Base-by-base conservation (phyloP, 176 grass and related monocot species). In the Carex scoparia region DNA sequence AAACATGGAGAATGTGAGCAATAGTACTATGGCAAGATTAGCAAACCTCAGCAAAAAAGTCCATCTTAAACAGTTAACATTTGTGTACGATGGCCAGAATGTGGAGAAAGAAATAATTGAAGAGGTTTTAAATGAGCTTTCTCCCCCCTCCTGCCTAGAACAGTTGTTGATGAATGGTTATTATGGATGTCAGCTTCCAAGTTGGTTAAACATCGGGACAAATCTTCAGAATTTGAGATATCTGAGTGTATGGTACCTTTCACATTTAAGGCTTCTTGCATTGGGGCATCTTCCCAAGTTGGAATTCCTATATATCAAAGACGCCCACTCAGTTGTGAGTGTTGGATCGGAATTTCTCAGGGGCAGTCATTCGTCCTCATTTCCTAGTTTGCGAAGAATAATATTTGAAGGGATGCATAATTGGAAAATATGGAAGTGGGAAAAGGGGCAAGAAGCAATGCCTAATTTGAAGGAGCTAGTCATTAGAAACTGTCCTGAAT, bases 361-460 rank as follows among this genome's bases (percentile, higher is more conserved):
- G 3, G 58, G n/a, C 9, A 11, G 28, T 42, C 23, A 10, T 49
- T 56, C 19, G 9, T 40, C 58, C 38, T 55, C 82, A 56, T 91
- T 91, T 80, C 86, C 83, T 35, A 80, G 61, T 48, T 42, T 91
- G 44, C 46, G 84, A n/a, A 86, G 44, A 64, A 58, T 91, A 58
- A 81, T 85, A 61, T 86, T 91, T 58, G 71, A 88, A 61, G 58
- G 81, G 54, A 59, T 91, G 56, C 72, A 27, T 8, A 79, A 83
- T 63, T 91, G 90, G 89, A 77, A 88, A 84, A 74, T 61, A 55
- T 91, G 90, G 90, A 53, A 73, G 42, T 91, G 90, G 87, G 67
- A 89, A 57, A 57, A 83, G 23, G 61, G 69, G 15, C 38, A 77
- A 38, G 31, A 79, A 79, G 54, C 81, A n/a, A 84, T 92, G 85